Conservation (phyloP, 805 yeast species). For the Cyberlindnera euphorbiae region DNA sequence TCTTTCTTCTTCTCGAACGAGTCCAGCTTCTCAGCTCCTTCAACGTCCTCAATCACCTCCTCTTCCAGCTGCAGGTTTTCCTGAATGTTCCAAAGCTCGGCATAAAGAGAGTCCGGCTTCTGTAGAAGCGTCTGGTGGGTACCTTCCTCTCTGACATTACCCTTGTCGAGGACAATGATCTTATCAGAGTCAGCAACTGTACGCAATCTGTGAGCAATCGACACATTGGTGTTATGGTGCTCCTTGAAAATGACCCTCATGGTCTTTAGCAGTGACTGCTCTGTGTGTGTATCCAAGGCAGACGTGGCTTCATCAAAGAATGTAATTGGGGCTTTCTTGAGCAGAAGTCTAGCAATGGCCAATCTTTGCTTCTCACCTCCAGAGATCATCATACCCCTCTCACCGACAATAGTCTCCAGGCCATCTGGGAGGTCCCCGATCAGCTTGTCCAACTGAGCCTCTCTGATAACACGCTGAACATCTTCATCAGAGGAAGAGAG, state of each 20-base stretch:
- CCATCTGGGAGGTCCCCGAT: conserved; percentile 79
- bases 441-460: conserved; percentile 64
- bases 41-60: conserved; percentile 26
- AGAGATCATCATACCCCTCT: conserved; percentile 96
- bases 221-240: conserved; percentile 65
- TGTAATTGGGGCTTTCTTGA: conserved; percentile 83
- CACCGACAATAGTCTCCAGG: conserved; percentile 83
- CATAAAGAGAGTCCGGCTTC: conserved; percentile 57
- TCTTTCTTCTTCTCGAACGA: conserved; percentile 9
- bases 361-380: conserved; percentile 98
- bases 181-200: conserved; percentile 93
- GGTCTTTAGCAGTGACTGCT: conserved; percentile 74
- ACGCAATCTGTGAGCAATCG: conserved; percentile 90
- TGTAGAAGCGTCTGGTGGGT: conserved; percentile 61
- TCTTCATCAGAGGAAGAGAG: conserved; percentile 70
- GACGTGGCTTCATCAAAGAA: conserved; percentile 97
- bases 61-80: conserved; percentile 60
- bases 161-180: conserved; percentile 79
- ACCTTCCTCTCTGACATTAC: conserved; percentile 84
- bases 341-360: conserved; percentile 86
- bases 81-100: conserved; percentile 87
- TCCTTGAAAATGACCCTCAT: conserved; percentile 62
- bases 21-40: conserved; percentile 2
- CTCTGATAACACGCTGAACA: conserved; percentile 54
- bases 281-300: conserved; percentile 95